These are phyloP conservation scores for Diaporthe sp. DNA, from an alignment of 2,329 filamentous ascomycete species.

Conservation along the genomic window DNA sequence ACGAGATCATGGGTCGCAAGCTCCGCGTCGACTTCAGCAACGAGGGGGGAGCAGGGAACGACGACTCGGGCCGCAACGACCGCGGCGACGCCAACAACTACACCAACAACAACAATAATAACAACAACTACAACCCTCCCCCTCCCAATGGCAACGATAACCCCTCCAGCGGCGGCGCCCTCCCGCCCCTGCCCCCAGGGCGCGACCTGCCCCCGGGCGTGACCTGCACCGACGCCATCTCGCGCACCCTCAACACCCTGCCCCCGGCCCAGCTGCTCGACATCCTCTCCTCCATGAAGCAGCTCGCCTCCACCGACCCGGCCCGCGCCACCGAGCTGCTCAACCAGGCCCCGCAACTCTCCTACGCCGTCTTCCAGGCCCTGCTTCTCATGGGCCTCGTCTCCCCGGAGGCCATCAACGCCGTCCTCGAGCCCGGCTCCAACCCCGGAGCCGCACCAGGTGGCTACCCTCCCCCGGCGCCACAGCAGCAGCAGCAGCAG, in stretches of 20 bases:
- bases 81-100: conserved; percentile 44
- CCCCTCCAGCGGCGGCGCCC: conserved; percentile 55
- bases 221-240: conserved; percentile 91
- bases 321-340: conserved; percentile 88
- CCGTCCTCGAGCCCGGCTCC: conserved; percentile 77
- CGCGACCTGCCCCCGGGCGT: conserved; percentile 87
- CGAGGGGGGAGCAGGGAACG: conserved; percentile 72
- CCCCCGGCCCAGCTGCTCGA: conserved; percentile 92
- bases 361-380: conserved; percentile 95
- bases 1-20: conserved; percentile 95
- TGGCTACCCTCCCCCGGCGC: conserved; percentile 52
- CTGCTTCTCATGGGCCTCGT: conserved; percentile 94
- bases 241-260: conserved; percentile 87
- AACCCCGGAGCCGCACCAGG: conserved; percentile 51
- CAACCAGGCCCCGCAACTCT: conserved; percentile 89
- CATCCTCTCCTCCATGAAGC: conserved; percentile 95
- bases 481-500: conserved; percentile 45
- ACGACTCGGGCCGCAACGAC: conserved; percentile 42
- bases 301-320: conserved; percentile 85
- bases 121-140: conserved; percentile 40
- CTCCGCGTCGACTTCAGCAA: conserved; percentile 96
- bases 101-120: conserved; percentile 26
- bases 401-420: conserved; percentile 84
- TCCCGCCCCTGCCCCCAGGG: conserved; percentile 88
- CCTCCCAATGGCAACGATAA: conserved; percentile 52